Percentiles rank a stretch among this genome's conserved stretches.
Conservation (phyloP, 139 green algal species). For the Haematococcus sp. region DNA sequence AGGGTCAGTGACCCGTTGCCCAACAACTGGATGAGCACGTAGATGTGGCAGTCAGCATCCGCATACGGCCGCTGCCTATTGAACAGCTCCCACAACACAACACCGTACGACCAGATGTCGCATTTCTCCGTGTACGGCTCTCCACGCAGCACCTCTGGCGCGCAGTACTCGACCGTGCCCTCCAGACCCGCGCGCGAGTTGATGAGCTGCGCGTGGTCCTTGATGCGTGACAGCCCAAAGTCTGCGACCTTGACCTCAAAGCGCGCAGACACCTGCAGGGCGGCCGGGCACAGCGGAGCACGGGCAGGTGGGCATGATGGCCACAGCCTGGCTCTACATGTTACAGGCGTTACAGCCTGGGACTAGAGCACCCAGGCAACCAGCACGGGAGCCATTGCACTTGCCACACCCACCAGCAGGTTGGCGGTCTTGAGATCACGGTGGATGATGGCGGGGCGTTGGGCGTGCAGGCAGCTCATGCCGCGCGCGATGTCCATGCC, state of each 20-base stretch:
- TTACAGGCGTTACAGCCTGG: too few species aligned
- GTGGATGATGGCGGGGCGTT: conserved; percentile 50
- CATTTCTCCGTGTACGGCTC: conserved; percentile 59
- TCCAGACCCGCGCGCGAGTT: conserved; percentile 40
- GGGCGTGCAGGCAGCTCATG: conserved; percentile 57
- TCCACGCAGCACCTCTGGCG: conserved; percentile 58
- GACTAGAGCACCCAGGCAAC: too few species aligned
- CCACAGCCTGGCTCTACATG: too few species aligned
- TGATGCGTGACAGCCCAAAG: conserved; percentile 57
- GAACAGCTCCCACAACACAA: conserved; percentile 60
- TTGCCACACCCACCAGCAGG: conserved; percentile 49
- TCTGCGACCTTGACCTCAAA: conserved; percentile 62
- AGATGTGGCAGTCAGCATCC: conserved; percentile 48
- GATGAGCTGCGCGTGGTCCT: conserved; percentile 50
- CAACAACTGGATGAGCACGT: conserved; percentile 47
- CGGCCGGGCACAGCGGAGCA: too few species aligned
- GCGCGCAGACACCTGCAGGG: conserved; percentile 14
- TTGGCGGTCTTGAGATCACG: conserved; percentile 62
- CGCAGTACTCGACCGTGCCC: conserved; percentile 62
- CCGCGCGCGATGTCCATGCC: conserved; percentile 54
- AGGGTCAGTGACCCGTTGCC: conserved; percentile 39
- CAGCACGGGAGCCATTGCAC: too few species aligned
- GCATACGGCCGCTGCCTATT: conserved; percentile 42
- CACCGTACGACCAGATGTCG: conserved; percentile 47
- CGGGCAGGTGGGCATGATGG: too few species aligned